phyloP scores from a whole-genome alignment of 208 protist genomes.

The Trypanosoma scelopori region DNA sequence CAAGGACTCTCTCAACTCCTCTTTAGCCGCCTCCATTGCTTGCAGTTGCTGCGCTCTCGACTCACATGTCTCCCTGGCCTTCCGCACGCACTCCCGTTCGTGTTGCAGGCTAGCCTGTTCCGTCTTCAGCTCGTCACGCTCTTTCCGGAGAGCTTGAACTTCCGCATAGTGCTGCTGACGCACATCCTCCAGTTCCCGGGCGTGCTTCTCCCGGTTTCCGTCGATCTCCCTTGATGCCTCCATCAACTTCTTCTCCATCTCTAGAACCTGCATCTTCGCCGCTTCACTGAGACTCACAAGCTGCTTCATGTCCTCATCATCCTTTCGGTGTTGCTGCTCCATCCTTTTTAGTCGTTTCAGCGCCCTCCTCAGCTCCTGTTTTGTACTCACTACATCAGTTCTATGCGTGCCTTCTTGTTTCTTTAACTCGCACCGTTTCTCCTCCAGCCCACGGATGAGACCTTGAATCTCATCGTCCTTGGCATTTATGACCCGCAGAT shows the following conservation, averaged over 20 bases:
- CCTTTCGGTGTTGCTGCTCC: constrained; percentile 17
- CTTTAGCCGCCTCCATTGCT: constrained; percentile 8
- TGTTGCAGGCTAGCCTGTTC: constrained; percentile 5
- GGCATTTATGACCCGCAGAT: constrained; percentile 83
- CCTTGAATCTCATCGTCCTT: constrained; percentile 81
- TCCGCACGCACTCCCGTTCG: constrained; percentile 4
- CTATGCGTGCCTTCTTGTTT: constrained; percentile 35
- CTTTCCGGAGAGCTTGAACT: background rate
- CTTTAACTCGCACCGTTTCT: constrained; percentile 31
- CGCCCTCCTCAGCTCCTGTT: constrained; percentile 23
- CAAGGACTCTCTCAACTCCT: constrained; percentile 8
- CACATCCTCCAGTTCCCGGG: constrained; percentile 1
- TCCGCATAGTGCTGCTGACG: background rate
- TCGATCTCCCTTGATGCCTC: constrained; percentile 6
- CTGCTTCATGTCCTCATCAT: constrained; percentile 36
- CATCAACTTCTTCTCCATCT: constrained; percentile 1
- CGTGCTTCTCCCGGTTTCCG: background rate
- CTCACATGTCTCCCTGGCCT: constrained; percentile 9
- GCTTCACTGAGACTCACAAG: constrained; percentile 40
- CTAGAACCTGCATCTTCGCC: constrained; percentile 31
- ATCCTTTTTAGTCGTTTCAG: background rate
- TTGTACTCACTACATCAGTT: constrained; percentile 24
- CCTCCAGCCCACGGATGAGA: constrained; percentile 52
- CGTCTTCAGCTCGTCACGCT: constrained; percentile 17
- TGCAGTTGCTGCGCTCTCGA: constrained; percentile 22